Evolutionary conservation across 805 yeast species (phyloP).

Genomic region (Kazachstania viticola): DNA sequence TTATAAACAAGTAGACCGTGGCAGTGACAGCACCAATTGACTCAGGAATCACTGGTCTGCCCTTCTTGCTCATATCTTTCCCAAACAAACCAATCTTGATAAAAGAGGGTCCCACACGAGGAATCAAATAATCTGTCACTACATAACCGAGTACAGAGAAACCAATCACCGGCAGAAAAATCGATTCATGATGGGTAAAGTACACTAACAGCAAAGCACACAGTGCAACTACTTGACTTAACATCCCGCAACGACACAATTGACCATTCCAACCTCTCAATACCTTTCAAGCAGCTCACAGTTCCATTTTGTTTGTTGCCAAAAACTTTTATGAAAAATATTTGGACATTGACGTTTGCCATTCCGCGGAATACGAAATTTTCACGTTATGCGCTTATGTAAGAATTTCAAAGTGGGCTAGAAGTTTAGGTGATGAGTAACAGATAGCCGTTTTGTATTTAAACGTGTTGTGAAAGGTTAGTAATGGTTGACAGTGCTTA

Average conservation of each 20-base stretch:
- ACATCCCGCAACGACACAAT: constrained; percentile 2
- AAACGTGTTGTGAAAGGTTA: too few relatives aligned
- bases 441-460: too few relatives aligned
- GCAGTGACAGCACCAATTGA: constrained; percentile 88
- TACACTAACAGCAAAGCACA: constrained; percentile 9
- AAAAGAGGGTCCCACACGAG: constrained; percentile 55
- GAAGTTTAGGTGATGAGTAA: too few relatives aligned
- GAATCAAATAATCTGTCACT: constrained; percentile 50
- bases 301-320: too few relatives aligned
- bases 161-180: constrained; percentile 42
- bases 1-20: constrained; percentile 62
- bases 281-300: too few relatives aligned
- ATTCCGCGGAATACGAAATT: too few relatives aligned
- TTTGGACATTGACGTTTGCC: too few relatives aligned
- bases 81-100: constrained; percentile 76
- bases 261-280: too few relatives aligned
- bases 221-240: constrained; percentile 5
- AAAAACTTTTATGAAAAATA: too few relatives aligned
- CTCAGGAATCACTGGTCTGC: constrained; percentile 73
- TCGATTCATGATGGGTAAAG: constrained; percentile 14
- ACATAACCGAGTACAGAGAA: constrained; percentile 58
- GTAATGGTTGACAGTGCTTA: too few relatives aligned
- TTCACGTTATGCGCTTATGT: too few relatives aligned
- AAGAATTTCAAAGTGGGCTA: too few relatives aligned
- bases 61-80: constrained; percentile 66